Percentiles rank a stretch among this genome's conserved stretches.
Evolutionary conservation across 2,329 filamentous ascomycete species (phyloP).

Genomic region (Elsinoe australis): DNA sequence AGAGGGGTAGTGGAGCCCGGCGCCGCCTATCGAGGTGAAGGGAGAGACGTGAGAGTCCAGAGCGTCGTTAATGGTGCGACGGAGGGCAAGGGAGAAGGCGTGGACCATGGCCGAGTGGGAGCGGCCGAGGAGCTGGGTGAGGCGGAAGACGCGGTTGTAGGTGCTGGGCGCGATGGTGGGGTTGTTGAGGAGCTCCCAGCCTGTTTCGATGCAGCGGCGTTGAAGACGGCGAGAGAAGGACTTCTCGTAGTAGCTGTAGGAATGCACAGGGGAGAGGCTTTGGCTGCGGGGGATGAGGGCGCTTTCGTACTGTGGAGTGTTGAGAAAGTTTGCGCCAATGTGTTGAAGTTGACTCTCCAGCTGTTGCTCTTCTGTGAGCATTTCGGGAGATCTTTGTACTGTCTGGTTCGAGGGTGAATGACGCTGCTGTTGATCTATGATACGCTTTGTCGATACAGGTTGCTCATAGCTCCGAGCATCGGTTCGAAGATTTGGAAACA

Average conservation of each 20-base stretch:
- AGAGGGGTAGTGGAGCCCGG: slow-evolving; percentile 55
- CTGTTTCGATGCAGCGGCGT: slow-evolving; percentile 56
- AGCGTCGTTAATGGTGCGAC: slow-evolving; percentile 34
- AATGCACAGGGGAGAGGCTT: background rate
- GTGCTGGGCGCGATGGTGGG: slow-evolving; percentile 27
- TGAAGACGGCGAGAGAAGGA: slow-evolving; percentile 66
- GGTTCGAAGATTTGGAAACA: background rate
- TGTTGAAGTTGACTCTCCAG: slow-evolving; percentile 6
- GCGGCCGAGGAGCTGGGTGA: slow-evolving; percentile 54
- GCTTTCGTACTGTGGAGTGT: slow-evolving; percentile 4
- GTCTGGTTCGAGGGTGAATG: too few relatives aligned
- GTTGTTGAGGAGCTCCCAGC: slow-evolving; percentile 42
- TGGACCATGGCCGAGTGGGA: slow-evolving; percentile 32
- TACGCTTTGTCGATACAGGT: too few relatives aligned
- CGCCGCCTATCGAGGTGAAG: slow-evolving; percentile 58
- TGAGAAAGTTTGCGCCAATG: background rate
- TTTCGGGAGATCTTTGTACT: slow-evolving; percentile 36
- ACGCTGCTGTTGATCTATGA: too few relatives aligned
- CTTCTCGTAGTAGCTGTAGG: slow-evolving; percentile 56
- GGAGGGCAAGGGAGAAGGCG: slow-evolving; percentile 34
- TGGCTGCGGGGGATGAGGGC: slow-evolving; percentile 1
- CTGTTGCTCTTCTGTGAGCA: slow-evolving; percentile 13
- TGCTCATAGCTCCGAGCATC: too few relatives aligned
- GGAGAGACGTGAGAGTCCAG: slow-evolving; percentile 47
- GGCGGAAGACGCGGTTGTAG: slow-evolving; percentile 54